phyloP scores from a whole-genome alignment of 1,284 basidiomycete species.

The Cystobasidium pallidum region DNA sequence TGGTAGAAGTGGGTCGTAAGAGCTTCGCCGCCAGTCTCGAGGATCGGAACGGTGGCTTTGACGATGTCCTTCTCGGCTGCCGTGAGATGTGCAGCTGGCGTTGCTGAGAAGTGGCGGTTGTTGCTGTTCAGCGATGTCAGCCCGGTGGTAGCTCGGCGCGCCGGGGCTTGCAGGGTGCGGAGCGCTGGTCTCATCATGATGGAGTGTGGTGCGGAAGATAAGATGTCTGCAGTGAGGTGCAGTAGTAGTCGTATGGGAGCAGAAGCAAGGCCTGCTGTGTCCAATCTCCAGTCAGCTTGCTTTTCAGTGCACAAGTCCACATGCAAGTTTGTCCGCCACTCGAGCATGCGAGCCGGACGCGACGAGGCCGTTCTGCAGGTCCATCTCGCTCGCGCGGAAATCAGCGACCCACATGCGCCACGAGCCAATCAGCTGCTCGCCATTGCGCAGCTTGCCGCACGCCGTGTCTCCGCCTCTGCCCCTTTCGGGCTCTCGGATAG shows the following conservation, averaged over 20 bases:
- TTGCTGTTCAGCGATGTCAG: not conserved
- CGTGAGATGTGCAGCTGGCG: conserved; percentile 44
- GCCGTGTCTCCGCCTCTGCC: too few relatives aligned
- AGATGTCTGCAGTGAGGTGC: too few relatives aligned
- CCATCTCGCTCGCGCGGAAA: too few relatives aligned
- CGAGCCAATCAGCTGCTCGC: too few relatives aligned
- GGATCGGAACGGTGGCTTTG: conserved; percentile 53
- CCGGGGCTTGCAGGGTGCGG: not conserved
- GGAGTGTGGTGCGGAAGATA: too few relatives aligned
- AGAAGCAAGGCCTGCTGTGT: too few relatives aligned
- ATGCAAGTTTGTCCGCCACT: not conserved
- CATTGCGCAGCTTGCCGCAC: too few relatives aligned
- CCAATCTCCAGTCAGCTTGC: too few relatives aligned
- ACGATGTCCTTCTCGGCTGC: conserved; percentile 53
- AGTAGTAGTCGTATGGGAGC: too few relatives aligned
- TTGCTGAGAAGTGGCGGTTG: conserved; percentile 1
- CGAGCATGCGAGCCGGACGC: not conserved
- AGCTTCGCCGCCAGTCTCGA: conserved; percentile 53
- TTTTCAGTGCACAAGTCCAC: not conserved
- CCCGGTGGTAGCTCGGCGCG: not conserved
- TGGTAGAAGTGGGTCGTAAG: conserved; percentile 54
- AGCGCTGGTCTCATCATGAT: not conserved
- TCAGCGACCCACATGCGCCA: too few relatives aligned
- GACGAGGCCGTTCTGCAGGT: too few relatives aligned
- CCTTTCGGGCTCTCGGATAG: too few relatives aligned